Percentiles rank a stretch among this genome's conserved stretches.
Evolutionary conservation across 2,329 filamentous ascomycete genomes (phyloP).

Genomic region (Bertia moriformis): DNA sequence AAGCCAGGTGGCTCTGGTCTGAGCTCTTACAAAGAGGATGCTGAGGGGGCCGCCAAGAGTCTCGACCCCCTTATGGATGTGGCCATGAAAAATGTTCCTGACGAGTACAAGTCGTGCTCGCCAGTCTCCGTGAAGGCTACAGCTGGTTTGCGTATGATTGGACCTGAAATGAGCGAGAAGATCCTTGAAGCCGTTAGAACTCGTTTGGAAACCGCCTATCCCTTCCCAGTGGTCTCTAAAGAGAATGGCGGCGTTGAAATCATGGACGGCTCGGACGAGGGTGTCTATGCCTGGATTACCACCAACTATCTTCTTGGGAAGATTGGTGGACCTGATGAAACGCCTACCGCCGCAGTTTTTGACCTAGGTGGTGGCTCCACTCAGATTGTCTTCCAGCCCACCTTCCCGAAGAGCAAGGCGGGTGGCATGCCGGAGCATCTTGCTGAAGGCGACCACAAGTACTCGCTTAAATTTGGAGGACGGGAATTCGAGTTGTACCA

Average conservation of each 20-base stretch:
- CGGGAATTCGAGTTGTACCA: constrained; percentile 89
- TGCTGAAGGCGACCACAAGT: constrained; percentile 87
- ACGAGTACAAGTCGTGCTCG: constrained; percentile 78
- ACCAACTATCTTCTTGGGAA: constrained; percentile 97
- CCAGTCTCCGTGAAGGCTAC: constrained; percentile 97
- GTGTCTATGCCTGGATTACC: constrained; percentile 97
- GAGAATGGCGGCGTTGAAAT: constrained; percentile 82
- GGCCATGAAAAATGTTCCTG: constrained; percentile 71
- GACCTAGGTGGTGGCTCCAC: constrained; percentile 94
- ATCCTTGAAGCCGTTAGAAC: constrained; percentile 75
- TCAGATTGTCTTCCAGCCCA: constrained; percentile 96
- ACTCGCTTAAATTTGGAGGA: constrained; percentile 77
- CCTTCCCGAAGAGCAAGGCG: constrained; percentile 57
- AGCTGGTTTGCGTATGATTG: constrained; percentile 78
- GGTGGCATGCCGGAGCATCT: constrained; percentile 78
- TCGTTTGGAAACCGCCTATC: constrained; percentile 76
- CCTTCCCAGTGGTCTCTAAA: constrained; percentile 81
- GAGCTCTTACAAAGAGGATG: constrained; percentile 75
- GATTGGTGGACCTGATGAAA: constrained; percentile 83
- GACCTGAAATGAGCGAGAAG: constrained; percentile 62
- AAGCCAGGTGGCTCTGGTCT: constrained; percentile 52
- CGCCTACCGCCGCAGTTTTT: constrained; percentile 82
- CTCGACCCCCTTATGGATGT: constrained; percentile 78
- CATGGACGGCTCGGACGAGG: constrained; percentile 95
- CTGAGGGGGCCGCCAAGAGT: constrained; percentile 75